Base-by-base conservation (phyloP, 768 basidiomycete genomes). In the Butyriboletus loyo region DNA sequence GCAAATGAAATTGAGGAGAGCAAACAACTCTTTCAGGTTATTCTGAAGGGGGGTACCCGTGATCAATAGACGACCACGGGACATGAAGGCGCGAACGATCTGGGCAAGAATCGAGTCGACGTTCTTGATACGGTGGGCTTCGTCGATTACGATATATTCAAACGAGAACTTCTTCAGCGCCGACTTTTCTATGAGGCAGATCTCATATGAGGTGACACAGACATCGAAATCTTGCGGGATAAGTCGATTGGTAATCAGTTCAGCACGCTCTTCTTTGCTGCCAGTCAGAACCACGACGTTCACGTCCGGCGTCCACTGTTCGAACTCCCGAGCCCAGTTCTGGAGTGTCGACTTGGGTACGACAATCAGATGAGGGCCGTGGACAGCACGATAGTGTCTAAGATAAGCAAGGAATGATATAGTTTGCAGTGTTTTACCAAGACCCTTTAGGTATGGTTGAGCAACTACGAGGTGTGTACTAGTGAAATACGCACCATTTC, bases 71-170 rank as follows among this genome's bases (percentile, higher is more conserved):
- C 97, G 78, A 0, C 93, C 95, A 28, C 95, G 83, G 38, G 89
- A 90, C 62, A 83, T 81, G 72, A 98, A 98, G 3, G 88, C 76
- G 44, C 96, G 83, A 43, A 98, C 92, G 63, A 99, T 98, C 72
- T 97, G 92, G 15, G 87, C 86, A 15, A 99, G 81, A 62, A 98
- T 87, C 13, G 92, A 96, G 68, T 98, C 92, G 60, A 96, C 94
- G 67, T 98, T 98, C 76, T 98, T 98, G 80, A 99, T 99, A 22
- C 97, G 88, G 66, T 99, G 96, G 1, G 96, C 96, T 73, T 99
- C 96, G 72, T 99, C 96, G 64, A 99, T 98, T 58, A 89, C 83
- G 70, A 98, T 98, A 72, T 98, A 98, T 70, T 96, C 92, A 75
- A 98, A 98, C 0, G 87, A 88, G 69, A 98, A 92, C 69, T 96